phyloP scores from a whole-genome alignment of 768 basidiomycete species.

The Calocybe gangraenosa region DNA sequence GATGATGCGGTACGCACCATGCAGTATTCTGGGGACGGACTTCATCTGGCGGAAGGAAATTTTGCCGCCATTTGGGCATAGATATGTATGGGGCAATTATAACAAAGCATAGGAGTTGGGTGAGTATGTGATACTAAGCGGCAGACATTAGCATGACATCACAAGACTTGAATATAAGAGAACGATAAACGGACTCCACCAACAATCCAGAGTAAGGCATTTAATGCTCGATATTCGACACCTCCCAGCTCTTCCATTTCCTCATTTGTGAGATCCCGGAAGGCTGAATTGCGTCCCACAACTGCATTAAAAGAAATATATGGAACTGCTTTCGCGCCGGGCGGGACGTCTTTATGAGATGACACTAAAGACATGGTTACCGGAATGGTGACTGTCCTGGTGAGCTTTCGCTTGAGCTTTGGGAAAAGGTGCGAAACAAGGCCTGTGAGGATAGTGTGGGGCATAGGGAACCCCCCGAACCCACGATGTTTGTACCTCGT shows the following conservation, averaged over 20 bases:
- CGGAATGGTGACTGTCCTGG: constrained; percentile 74
- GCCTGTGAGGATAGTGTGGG: constrained; percentile 46
- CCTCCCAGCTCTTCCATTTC: constrained; percentile 92
- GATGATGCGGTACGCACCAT: constrained; percentile 48
- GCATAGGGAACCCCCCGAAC: constrained; percentile 77
- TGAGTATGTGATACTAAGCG: constrained; percentile 74
- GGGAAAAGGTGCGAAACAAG: constrained; percentile 63
- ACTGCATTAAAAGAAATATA: constrained; percentile 85
- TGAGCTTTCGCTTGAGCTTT: constrained; percentile 48
- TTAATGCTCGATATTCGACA: constrained; percentile 86
- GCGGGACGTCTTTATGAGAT: constrained; percentile 28
- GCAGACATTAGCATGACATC: neutral
- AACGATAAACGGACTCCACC: constrained; percentile 52
- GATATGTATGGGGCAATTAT: constrained; percentile 82
- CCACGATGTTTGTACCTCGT: constrained; percentile 36
- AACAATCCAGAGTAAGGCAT: constrained; percentile 79
- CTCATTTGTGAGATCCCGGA: constrained; percentile 65
- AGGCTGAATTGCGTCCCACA: constrained; percentile 80
- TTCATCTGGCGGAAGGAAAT: constrained; percentile 59
- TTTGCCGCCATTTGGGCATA: constrained; percentile 48
- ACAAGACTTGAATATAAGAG: neutral
- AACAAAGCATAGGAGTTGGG: constrained; percentile 66
- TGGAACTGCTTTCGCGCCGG: constrained; percentile 53
- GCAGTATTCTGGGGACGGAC: constrained; percentile 50
- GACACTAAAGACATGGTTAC: constrained; percentile 58